Evolutionary conservation across 139 green algal species (phyloP).

Genomic region (Chlorella sp.): DNA sequence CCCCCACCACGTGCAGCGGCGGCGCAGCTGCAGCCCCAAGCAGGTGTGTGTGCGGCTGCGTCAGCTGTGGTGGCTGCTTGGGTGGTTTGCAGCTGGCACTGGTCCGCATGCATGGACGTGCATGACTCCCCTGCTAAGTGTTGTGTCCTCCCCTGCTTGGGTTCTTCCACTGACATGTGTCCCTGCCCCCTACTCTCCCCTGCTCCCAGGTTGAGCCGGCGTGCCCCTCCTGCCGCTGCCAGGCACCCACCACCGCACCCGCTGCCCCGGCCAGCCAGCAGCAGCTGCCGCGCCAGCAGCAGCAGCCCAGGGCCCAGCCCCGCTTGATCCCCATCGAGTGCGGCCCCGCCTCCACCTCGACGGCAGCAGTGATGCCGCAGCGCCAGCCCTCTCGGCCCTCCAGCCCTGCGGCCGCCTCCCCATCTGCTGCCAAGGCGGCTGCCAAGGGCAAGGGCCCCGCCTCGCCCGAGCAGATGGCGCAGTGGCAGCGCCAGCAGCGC

Average conservation of each 20-base stretch:
- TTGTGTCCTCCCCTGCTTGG: neutral
- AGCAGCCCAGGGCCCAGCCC: neutral
- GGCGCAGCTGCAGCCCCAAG: neutral
- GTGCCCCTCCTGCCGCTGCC: neutral
- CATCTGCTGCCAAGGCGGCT: neutral
- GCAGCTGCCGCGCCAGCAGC: neutral
- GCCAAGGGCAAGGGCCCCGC: conserved; percentile 25
- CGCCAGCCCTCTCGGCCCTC: neutral
- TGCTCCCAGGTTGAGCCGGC: neutral
- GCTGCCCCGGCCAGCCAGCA: neutral
- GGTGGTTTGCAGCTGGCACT: neutral
- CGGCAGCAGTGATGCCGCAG: neutral
- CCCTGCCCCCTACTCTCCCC: neutral
- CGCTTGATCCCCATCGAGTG: conserved; percentile 4
- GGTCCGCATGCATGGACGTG: neutral
- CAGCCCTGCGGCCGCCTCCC: neutral
- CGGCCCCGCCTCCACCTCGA: neutral
- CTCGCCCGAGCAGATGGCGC: neutral
- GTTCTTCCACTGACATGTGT: neutral
- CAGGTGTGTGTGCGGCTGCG: neutral
- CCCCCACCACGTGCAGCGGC: neutral
- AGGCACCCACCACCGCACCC: neutral
- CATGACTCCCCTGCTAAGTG: neutral
- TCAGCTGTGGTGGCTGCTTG: neutral
- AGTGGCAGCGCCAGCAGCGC: neutral